Evolutionary conservation across 345 rosid species (phyloP), one percentile per base, ranked within the genome.

Genomic region (Bretschneidera sinensis): DNA sequence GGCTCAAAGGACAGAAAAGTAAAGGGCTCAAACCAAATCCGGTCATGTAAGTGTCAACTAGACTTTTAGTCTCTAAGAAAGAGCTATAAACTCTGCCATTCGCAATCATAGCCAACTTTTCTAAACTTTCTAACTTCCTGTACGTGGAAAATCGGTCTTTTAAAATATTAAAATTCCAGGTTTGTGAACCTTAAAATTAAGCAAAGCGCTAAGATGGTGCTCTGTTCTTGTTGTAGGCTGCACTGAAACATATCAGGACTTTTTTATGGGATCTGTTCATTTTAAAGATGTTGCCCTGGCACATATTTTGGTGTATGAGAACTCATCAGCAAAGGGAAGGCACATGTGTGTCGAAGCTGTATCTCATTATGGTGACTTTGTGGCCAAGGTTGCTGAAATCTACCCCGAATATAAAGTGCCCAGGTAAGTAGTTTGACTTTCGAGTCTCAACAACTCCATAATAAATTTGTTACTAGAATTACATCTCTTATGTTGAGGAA

Each of bases 201-300:
- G 15, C n/a, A 11, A 31, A 31, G 35, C 35, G 9, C 9, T 4
- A 31, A 31, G 35, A 4, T 31, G 15, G 15, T 39, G 45, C 16
- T 39, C 45, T 39, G 45, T 39, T 39, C 45, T 39, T 39, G 21
- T n/a, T 67, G 43, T 75, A 94, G 99, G 99, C 53, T 86, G 97
- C 80, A 77, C 81, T 0, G 97, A 90, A 66, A 87, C 91, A 39
- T 85, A 80, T 23, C 57, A 82, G 71, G 58, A 94, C 73, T 76
- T 86, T 66, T 86, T 86, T 62, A 90, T 94, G 89, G 99, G 99
- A 64, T 84, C 68, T 6, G 90, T 83, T 39, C 99, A 94, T 80
- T 90, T 90, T 66, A 94, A 86, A 72, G 97, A 94, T 50, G 97
- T 85, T 57, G 92, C 99, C 20, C 59, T 76, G 69, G 97, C 96